Evolutionary conservation across 73 alveolate genomes (phyloP).

Genomic region (Paraurostyla sp.): DNA sequence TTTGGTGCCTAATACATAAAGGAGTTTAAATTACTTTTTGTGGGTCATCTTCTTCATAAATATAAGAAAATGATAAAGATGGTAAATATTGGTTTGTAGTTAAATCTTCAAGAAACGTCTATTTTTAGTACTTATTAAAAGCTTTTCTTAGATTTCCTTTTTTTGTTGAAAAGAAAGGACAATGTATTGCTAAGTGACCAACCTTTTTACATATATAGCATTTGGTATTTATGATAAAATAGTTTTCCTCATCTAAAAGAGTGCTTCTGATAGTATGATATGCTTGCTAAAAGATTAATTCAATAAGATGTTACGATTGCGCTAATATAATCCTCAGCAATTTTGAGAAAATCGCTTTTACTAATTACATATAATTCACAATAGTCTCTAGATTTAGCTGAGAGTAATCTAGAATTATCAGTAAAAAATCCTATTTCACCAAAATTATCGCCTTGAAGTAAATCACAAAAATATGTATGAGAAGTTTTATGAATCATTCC

Average conservation of each 20-base stretch:
- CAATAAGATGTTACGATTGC: not conserved
- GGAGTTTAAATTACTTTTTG: too few relatives aligned
- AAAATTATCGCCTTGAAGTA: constrained; percentile 64
- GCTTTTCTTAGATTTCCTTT: constrained; percentile 35
- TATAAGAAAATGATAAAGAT: constrained; percentile 11
- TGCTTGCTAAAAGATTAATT: not conserved
- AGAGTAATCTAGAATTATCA: constrained; percentile 69
- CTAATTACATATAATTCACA: constrained; percentile 70
- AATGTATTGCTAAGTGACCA: constrained; percentile 62
- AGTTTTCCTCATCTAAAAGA: constrained; percentile 24
- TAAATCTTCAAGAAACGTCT: not conserved
- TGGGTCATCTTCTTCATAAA: constrained; percentile 39
- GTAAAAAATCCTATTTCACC: constrained; percentile 84
- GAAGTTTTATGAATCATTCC: constrained; percentile 61
- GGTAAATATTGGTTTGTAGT: not conserved
- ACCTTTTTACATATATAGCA: constrained; percentile 78
- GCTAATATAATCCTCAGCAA: constrained; percentile 27
- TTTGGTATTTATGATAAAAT: constrained; percentile 20
- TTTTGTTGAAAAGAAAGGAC: not conserved
- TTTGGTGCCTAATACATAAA: too few relatives aligned
- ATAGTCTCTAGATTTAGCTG: constrained; percentile 81
- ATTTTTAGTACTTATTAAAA: not conserved
- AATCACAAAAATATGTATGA: constrained; percentile 24
- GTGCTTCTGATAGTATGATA: constrained; percentile 26
- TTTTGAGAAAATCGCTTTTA: constrained; percentile 62